Percentiles rank a stretch among this genome's conserved stretches.
These are phyloP conservation scores for Fusarium multiceps DNA, from an alignment of 2,329 filamentous ascomycete genomes.

Conservation along the genomic window DNA sequence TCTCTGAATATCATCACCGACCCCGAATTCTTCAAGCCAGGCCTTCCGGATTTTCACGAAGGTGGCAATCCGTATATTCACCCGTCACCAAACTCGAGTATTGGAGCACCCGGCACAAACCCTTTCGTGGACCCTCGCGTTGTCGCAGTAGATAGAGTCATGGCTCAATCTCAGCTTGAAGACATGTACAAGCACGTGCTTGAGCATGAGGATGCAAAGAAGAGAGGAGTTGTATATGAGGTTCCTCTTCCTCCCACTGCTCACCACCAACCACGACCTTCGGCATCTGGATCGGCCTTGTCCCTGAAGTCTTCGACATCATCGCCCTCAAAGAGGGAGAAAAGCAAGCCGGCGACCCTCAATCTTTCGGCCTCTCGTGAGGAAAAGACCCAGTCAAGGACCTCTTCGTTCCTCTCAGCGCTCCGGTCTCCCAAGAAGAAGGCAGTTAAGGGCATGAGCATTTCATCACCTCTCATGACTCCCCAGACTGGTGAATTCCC, in stretches of 20 bases:
- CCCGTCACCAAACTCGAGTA: conserved; percentile 60
- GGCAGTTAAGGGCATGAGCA: conserved; percentile 64
- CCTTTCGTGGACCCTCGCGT: conserved; percentile 81
- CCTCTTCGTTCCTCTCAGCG: conserved; percentile 70
- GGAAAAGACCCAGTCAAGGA: conserved; percentile 65
- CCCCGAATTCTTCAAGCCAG: conserved; percentile 53
- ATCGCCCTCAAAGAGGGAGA: conserved; percentile 58
- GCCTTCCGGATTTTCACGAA: conserved; percentile 59
- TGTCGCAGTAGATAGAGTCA: conserved; percentile 77
- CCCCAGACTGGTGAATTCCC: conserved; percentile 71
- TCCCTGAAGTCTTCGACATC: conserved; percentile 46
- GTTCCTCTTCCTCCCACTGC: conserved; percentile 52
- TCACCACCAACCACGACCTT: conserved; percentile 36
- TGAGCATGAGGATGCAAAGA: conserved; percentile 82
- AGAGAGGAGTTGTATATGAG: conserved; percentile 63
- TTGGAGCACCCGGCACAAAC: conserved; percentile 68
- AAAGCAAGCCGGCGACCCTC: conserved; percentile 61
- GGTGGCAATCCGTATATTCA: conserved; percentile 56
- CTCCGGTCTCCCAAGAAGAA: conserved; percentile 70
- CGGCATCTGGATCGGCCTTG: conserved; percentile 34
- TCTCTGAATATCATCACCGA: conserved; percentile 37
- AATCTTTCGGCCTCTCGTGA: conserved; percentile 58
- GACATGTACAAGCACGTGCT: conserved; percentile 92
- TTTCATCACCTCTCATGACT: conserved; percentile 74
- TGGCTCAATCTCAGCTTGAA: conserved; percentile 85